These are phyloP conservation scores for Peterozyma toletana DNA, from an alignment of 805 yeast species.

Conservation along the genomic window DNA sequence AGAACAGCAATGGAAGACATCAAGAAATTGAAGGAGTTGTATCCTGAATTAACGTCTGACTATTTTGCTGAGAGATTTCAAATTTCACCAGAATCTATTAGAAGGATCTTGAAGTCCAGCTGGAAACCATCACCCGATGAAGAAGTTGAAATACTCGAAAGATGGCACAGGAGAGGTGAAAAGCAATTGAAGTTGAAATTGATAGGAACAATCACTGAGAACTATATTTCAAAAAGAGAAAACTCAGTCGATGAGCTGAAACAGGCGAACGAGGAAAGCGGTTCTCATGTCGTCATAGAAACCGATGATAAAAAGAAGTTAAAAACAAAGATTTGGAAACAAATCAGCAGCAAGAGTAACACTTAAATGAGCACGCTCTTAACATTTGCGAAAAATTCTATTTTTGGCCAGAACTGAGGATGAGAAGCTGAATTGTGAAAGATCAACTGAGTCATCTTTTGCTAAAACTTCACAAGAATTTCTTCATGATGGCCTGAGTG, in stretches of 20 bases:
- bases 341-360: background rate
- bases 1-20: constrained; percentile 65
- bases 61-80: constrained; percentile 59
- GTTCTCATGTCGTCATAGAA: background rate
- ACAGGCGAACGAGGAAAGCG: background rate
- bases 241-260: background rate
- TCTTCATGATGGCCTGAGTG: too few species aligned
- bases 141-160: constrained; percentile 30
- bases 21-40: constrained; percentile 41
- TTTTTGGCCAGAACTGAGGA: too few species aligned
- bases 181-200: constrained; percentile 16
- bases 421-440: too few species aligned
- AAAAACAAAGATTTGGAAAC: background rate
- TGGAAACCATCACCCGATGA: constrained; percentile 68
- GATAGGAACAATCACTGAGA: constrained; percentile 16
- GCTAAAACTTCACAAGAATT: too few species aligned
- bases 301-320: background rate
- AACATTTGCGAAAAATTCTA: too few species aligned
- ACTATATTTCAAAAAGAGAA: constrained; percentile 22
- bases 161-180: constrained; percentile 49
- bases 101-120: constrained; percentile 69
- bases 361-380: background rate
- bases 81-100: constrained; percentile 74
- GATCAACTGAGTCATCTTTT: too few species aligned
- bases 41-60: constrained; percentile 54